A percentile compares a stretch with the other conserved stretches of the same genome.
Conservation (phyloP, 169 alveolate genomes). For the Eimeria tenella region DNA sequence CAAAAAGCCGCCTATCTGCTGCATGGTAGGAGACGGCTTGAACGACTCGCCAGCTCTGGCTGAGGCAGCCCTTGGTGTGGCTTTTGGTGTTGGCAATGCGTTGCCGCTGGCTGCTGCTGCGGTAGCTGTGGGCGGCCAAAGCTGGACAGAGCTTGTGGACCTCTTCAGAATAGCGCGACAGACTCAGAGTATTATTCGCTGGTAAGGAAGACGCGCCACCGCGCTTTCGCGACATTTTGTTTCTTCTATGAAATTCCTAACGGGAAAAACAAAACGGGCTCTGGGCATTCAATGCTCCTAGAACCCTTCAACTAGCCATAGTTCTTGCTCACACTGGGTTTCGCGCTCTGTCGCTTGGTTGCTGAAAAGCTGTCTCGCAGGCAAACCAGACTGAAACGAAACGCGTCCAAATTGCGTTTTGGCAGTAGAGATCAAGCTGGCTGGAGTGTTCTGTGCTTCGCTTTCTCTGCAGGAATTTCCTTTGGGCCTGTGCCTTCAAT, state of each 20-base stretch:
- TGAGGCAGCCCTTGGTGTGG: conserved; percentile 81
- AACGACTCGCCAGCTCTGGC: conserved; percentile 82
- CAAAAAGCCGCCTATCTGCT: conserved; percentile 18
- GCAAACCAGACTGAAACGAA: no score
- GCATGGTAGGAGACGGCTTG: conserved; percentile 82
- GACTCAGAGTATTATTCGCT: conserved; percentile 35
- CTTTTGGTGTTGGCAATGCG: conserved; percentile 79
- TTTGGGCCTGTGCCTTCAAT: conserved; percentile 82
- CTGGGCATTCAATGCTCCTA: no score
- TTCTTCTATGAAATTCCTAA: no score
- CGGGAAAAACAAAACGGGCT: no score
- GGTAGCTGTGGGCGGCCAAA: conserved; percentile 70
- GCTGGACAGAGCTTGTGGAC: conserved; percentile 62
- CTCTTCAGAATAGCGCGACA: conserved; percentile 46
- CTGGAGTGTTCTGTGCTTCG: not conserved
- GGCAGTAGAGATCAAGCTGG: no score
- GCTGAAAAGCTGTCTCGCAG: no score
- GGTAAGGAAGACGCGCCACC: not conserved
- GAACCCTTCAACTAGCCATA: not conserved
- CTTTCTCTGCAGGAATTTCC: conserved; percentile 60
- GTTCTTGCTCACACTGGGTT: no score
- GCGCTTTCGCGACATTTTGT: no score
- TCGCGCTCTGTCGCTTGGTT: no score
- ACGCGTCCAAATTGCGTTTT: no score
- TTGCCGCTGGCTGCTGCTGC: conserved; percentile 76